Evolutionary conservation across 179 eudicot genomes (phyloP), one percentile per base, ranked within the genome.

Genomic region (Beta macrorhiza): DNA sequence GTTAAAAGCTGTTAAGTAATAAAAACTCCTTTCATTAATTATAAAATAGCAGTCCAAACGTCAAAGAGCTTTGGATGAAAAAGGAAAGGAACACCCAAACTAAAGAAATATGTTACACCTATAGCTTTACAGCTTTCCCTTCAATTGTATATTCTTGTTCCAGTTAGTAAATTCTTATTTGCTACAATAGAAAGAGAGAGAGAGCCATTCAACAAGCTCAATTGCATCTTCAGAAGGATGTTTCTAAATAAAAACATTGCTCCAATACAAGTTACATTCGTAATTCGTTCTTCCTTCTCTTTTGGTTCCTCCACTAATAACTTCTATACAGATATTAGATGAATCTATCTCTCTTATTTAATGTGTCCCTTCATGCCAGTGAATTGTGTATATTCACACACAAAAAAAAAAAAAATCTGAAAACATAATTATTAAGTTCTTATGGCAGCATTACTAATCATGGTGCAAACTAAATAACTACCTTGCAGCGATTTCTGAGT

Each of bases 401-500:
- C 42, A 37, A 0, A 29, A 29, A 49, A 20, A 25, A 12, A 25
- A 12, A 42, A 37, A 71, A 25, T 71, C 22, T 59, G 45, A 45
- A n/a, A 49, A 32, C 63, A 77, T 17, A 19, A 69, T 76, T 58
- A 52, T 45, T 37, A 68, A 32, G 75, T 17, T 15, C 61, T 13
- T 67, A 44, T 37, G 73, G 20, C 16, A 56, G 56, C 67, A 44
- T 37, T 72, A 51, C 0, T 0, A 25, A 13, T 25, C 19, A 74
- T 9, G 19, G 56, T 57, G 61, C 63, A 72, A 52, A 51, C 17
- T 73, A 61, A 37, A 37, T 37, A 37, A 13, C 49, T 91, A 93
- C 98, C 94, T 92, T 57, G 84, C 85, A 67, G 98, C 98, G 72
- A 94, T 92, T 84, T 92, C 97, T 49, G 97, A 92, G 86, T 94